Conservation (phyloP, 2,329 filamentous ascomycete species). For the Penicillium sp. region DNA sequence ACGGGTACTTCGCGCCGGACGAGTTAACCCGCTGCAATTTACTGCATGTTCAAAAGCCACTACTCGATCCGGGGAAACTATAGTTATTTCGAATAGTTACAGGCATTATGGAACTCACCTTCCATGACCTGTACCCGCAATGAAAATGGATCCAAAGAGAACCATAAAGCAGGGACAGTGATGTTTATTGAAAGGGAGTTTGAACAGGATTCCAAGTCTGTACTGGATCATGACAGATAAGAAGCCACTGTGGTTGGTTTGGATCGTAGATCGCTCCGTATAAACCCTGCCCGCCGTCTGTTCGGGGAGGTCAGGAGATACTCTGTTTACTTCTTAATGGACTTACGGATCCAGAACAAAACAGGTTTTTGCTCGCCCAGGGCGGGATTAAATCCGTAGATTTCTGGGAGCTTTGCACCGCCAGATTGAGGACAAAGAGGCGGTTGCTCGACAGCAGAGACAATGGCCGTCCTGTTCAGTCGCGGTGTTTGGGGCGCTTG, state of each 20-base stretch:
- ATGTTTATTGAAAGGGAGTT: too few species aligned
- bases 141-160: too few species aligned
- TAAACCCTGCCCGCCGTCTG: conserved; percentile 32
- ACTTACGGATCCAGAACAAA: conserved; percentile 28
- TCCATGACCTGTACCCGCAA: too few species aligned
- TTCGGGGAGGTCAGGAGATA: background rate
- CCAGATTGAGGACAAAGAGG: conserved; percentile 34
- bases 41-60: too few species aligned
- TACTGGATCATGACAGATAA: conserved; percentile 38
- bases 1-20: too few species aligned
- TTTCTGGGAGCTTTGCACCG: conserved; percentile 9
- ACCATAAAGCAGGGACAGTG: too few species aligned
- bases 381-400: conserved; percentile 18
- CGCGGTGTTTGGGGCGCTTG: conserved; percentile 28
- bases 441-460: conserved; percentile 26
- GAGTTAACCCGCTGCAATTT: too few species aligned
- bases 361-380: conserved; percentile 32
- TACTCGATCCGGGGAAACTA: too few species aligned
- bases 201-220: background rate
- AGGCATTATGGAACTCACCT: too few species aligned
- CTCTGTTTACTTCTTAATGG: background rate
- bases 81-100: too few species aligned
- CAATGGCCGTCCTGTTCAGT: conserved; percentile 21
- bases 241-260: conserved; percentile 48
- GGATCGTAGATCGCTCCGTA: conserved; percentile 40